A percentile compares a stretch with the other conserved stretches of the same genome.
Evolutionary conservation across 305 asterid species (phyloP).

Genomic region (Ajuga reptans): DNA sequence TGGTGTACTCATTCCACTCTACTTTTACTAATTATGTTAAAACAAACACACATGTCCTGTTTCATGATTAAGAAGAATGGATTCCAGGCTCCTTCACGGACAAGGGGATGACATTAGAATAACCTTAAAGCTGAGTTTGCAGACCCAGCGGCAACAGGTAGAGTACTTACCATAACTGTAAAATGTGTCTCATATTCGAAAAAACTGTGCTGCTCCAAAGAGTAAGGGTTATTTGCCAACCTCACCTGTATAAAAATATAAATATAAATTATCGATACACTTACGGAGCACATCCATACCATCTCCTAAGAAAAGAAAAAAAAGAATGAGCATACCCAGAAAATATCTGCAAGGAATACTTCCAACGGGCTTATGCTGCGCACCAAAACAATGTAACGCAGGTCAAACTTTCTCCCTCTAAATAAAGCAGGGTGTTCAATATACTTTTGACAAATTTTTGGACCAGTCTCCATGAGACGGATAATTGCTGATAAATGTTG

Average conservation of each 20-base stretch:
- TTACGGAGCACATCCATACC: neutral
- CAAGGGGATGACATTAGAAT: conserved; percentile 9
- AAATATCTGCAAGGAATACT: conserved; percentile 67
- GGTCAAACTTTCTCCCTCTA: conserved; percentile 85
- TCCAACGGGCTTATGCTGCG: conserved; percentile 83
- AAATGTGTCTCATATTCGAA: conserved; percentile 94
- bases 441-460: conserved; percentile 93
- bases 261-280: neutral
- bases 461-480: conserved; percentile 98
- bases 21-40: neutral
- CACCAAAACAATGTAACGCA: conserved; percentile 75
- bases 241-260: conserved; percentile 52
- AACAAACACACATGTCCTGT: neutral
- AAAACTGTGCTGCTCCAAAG: conserved; percentile 70
- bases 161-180: conserved; percentile 79
- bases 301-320: neutral
- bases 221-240: conserved; percentile 76
- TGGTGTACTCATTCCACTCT: neutral
- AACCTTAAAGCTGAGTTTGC: neutral
- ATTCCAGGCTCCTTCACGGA: neutral
- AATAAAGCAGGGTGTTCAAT: conserved; percentile 91
- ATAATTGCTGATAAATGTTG: conserved; percentile 70
- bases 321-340: conserved; percentile 59
- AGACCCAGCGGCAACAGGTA: conserved; percentile 1
- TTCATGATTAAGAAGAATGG: neutral